Percentiles rank a stretch among this genome's conserved stretches.
Conservation (phyloP, 768 basidiomycete genomes). For the Sarcodon sp. region DNA sequence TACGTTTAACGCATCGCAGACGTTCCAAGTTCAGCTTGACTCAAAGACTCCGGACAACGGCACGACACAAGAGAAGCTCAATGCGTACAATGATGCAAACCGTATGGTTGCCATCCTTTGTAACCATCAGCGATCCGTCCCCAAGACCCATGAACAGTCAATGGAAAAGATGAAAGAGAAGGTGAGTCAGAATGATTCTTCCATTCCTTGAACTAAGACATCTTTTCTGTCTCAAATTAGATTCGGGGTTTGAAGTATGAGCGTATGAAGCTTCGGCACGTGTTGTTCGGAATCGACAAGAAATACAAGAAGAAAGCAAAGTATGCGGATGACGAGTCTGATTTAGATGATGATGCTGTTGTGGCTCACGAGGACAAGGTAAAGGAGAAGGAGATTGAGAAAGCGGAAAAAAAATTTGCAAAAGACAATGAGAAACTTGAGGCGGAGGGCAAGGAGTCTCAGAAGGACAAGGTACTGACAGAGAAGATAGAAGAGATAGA, state of each 20-base stretch:
- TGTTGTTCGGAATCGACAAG: constrained; percentile 63
- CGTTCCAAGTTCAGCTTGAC: constrained; percentile 87
- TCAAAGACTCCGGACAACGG: constrained; percentile 53
- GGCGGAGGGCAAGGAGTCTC: constrained; percentile 53
- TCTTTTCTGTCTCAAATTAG: constrained; percentile 24
- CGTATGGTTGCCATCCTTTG: constrained; percentile 95
- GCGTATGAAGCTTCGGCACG: constrained; percentile 91
- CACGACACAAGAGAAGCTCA: constrained; percentile 89
- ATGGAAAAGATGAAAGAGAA: constrained; percentile 93
- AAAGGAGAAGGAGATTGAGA: constrained; percentile 77
- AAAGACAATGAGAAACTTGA: constrained; percentile 83
- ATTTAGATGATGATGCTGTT: constrained; percentile 90
- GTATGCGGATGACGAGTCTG: constrained; percentile 77
- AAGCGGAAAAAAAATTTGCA: constrained; percentile 86
- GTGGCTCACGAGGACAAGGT: constrained; percentile 64
- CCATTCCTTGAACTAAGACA: constrained; percentile 1
- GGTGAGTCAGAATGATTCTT: constrained; percentile 29
- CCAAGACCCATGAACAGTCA: constrained; percentile 85
- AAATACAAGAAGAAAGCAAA: constrained; percentile 75
- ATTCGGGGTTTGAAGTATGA: constrained; percentile 88
- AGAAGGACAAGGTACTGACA: constrained; percentile 49
- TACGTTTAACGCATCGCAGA: constrained; percentile 97
- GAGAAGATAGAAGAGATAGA: constrained; percentile 61
- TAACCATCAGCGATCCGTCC: constrained; percentile 94
- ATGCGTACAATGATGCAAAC: constrained; percentile 95